A percentile compares a stretch with the other conserved stretches of the same genome.
These are phyloP conservation scores for Gilbertella persicaria DNA, from an alignment of 371 early-diverging fungal genomes.

Conservation along the genomic window DNA sequence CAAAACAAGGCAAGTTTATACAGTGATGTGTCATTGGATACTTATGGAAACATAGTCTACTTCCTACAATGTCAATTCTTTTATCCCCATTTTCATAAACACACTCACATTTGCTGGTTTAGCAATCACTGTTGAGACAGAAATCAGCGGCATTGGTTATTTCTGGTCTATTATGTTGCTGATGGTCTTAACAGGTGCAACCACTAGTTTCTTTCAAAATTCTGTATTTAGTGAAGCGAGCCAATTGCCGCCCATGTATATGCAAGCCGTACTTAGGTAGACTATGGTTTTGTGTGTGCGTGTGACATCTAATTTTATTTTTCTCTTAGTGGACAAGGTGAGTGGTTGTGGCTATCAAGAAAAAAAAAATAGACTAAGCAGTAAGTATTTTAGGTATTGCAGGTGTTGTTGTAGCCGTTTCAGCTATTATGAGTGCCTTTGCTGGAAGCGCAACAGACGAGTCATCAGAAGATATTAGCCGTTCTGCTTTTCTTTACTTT, in stretches of 20 bases:
- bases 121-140: conserved; percentile 33
- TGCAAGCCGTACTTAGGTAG: conserved; percentile 77
- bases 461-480: conserved; percentile 37
- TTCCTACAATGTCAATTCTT: conserved; percentile 22
- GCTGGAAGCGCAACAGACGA: conserved; percentile 17
- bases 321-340: conserved; percentile 55
- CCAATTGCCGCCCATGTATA: conserved; percentile 69
- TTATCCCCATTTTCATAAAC: conserved; percentile 34
- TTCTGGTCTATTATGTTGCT: conserved; percentile 66
- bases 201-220: conserved; percentile 69
- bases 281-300: neutral
- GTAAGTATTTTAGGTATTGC: conserved; percentile 43
- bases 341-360: neutral
- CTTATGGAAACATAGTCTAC: conserved; percentile 21
- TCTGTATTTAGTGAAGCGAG: conserved; percentile 76
- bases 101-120: conserved; percentile 37
- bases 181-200: conserved; percentile 60
- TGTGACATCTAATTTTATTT: neutral
- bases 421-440: conserved; percentile 55
- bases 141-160: conserved; percentile 35
- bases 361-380: neutral
- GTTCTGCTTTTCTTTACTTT: conserved; percentile 64
- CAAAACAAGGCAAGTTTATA: conserved; percentile 71
- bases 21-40: too few species aligned
- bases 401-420: conserved; percentile 62